Evolutionary conservation across 306 rosid species (phyloP).

Genomic region (Cucurbita pepo): DNA sequence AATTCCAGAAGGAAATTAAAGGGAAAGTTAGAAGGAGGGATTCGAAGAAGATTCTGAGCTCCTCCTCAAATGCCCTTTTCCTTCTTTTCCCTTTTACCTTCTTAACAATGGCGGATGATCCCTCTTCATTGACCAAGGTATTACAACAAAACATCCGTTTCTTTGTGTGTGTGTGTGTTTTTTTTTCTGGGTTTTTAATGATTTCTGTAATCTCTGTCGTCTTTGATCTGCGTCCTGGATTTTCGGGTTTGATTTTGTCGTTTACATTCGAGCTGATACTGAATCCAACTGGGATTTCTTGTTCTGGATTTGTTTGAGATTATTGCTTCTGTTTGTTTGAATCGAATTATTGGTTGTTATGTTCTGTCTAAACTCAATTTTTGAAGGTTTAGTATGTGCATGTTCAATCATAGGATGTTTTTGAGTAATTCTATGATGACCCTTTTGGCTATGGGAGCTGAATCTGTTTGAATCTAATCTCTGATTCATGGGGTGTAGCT

Average conservation of each 20-base stretch:
- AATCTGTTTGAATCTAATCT: neutral
- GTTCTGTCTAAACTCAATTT: neutral
- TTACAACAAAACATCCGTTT: neutral
- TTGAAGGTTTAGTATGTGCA: neutral
- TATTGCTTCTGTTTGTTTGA: neutral
- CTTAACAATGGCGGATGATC: constrained; percentile 73
- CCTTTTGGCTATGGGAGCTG: neutral
- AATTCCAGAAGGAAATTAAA: constrained; percentile 7
- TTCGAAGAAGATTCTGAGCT: constrained; percentile 15
- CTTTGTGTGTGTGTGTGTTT: neutral
- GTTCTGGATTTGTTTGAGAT: neutral
- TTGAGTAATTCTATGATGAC: neutral
- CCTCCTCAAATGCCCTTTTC: constrained; percentile 45
- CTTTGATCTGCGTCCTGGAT: constrained; percentile 2
- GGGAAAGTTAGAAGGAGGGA: neutral
- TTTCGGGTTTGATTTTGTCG: constrained; percentile 3
- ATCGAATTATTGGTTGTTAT: neutral
- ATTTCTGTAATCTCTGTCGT: neutral
- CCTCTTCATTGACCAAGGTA: constrained; percentile 64
- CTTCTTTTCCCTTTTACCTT: constrained; percentile 39
- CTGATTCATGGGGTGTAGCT: neutral
- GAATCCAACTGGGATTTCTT: constrained; percentile 15
- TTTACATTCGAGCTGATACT: constrained; percentile 13
- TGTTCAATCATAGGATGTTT: neutral
- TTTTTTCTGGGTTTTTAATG: neutral